Evolutionary conservation across 2,329 filamentous ascomycete genomes (phyloP).

Genomic region (Fusarium sp.): DNA sequence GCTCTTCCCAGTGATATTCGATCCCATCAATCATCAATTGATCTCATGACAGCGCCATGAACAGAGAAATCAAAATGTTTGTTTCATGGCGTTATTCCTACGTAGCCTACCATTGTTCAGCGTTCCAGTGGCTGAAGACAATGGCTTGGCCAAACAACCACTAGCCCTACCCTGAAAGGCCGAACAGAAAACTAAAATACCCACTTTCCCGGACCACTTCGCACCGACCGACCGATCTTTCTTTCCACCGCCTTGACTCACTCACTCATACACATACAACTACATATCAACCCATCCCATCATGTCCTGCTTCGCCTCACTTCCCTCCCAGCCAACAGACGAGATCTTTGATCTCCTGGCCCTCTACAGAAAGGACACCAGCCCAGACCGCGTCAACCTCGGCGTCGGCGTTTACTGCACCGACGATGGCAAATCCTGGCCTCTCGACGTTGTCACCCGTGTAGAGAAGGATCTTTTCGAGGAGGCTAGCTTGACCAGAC

Average conservation of each 20-base stretch:
- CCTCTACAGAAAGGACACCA: slow-evolving; percentile 26
- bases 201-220: slow-evolving; percentile 19
- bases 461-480: slow-evolving; percentile 36
- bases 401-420: slow-evolving; percentile 41
- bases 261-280: background rate
- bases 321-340: slow-evolving; percentile 22
- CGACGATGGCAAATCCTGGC: slow-evolving; percentile 41
- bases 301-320: slow-evolving; percentile 25
- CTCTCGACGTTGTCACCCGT: slow-evolving; percentile 32
- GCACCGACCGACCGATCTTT: slow-evolving; percentile 11
- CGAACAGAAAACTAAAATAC: slow-evolving; percentile 15
- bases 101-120: background rate
- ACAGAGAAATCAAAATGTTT: background rate
- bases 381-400: slow-evolving; percentile 39
- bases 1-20: too few species aligned
- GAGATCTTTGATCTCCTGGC: slow-evolving; percentile 31
- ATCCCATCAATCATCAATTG: background rate
- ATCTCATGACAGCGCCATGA: background rate
- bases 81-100: background rate
- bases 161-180: slow-evolving; percentile 23
- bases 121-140: slow-evolving; percentile 3
- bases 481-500: slow-evolving; percentile 22
- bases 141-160: background rate
- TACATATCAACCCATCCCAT: background rate
- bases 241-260: slow-evolving; percentile 17